These are phyloP conservation scores for Cyathus striatus DNA, from an alignment of 768 basidiomycete species.

Conservation along the genomic window DNA sequence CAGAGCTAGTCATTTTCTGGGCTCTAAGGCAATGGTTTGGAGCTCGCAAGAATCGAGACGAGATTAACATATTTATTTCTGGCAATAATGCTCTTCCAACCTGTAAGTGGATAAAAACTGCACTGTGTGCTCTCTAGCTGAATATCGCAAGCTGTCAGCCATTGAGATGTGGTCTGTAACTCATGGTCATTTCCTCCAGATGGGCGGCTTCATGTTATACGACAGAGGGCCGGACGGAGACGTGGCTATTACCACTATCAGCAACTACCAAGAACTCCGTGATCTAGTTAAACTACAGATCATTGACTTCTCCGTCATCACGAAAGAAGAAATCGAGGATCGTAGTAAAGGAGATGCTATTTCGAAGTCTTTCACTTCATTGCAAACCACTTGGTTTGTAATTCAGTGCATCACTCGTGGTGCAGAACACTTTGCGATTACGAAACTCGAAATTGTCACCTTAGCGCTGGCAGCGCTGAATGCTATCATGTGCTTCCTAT, in stretches of 20 bases:
- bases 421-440: constrained; percentile 12
- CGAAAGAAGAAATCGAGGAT: constrained; percentile 5
- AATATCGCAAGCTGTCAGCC: neutral
- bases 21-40: neutral
- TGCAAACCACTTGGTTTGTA: constrained; percentile 24
- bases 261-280: too few species aligned
- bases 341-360: constrained; percentile 18
- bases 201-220: constrained; percentile 11
- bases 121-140: too few species aligned
- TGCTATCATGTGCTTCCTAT: constrained; percentile 16
- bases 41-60: neutral
- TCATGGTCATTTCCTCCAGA: constrained; percentile 9
- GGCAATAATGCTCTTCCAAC: neutral
- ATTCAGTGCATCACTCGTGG: constrained; percentile 16
- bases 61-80: neutral
- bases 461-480: constrained; percentile 20
- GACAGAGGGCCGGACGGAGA: too few species aligned
- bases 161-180: constrained; percentile 4
- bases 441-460: constrained; percentile 24
- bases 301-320: neutral
- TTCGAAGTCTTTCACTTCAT: constrained; percentile 17
- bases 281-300: too few species aligned
- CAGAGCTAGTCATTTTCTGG: neutral
- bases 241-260: too few species aligned
- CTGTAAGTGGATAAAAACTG: too few species aligned